Evolutionary conservation across 2,329 filamentous ascomycete species (phyloP).

Genomic region (Neoarthrinium moseri): DNA sequence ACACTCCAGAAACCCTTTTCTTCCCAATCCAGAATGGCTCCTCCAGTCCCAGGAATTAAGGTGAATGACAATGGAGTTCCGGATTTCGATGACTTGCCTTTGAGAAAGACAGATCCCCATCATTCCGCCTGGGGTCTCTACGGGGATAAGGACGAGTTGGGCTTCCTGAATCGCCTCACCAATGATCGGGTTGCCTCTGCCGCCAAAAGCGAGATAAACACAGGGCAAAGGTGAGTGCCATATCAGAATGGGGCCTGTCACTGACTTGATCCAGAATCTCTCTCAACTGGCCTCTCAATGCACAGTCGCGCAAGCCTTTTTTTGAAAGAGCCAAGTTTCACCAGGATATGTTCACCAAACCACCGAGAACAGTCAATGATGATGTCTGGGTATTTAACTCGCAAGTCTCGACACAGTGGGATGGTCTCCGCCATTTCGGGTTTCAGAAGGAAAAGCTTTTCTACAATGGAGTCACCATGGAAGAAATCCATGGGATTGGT

Average conservation of each 20-base stretch:
- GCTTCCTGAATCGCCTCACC: conserved; percentile 60
- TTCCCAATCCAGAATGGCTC: too few relatives aligned
- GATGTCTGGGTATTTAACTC: conserved; percentile 60
- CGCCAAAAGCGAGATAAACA: conserved; percentile 50
- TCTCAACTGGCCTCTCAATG: conserved; percentile 59
- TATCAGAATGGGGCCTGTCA: neutral
- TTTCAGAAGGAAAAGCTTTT: conserved; percentile 43
- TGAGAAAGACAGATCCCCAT: conserved; percentile 44
- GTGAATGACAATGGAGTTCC: conserved; percentile 43
- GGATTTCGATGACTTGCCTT: conserved; percentile 44
- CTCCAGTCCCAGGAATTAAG: conserved; percentile 23
- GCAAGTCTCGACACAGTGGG: conserved; percentile 58
- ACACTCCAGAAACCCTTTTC: too few relatives aligned
- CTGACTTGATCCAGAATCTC: conserved; percentile 41
- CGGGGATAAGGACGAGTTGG: conserved; percentile 56
- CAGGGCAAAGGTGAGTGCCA: conserved; percentile 42
- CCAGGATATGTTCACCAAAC: conserved; percentile 50
- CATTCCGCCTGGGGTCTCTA: conserved; percentile 48
- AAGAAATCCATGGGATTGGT: conserved; percentile 35
- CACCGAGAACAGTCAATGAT: conserved; percentile 55
- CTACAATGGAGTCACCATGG: conserved; percentile 35
- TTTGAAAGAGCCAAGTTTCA: conserved; percentile 56
- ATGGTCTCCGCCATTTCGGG: conserved; percentile 50
- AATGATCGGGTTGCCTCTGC: conserved; percentile 50
- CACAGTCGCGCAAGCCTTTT: conserved; percentile 49